A percentile compares a stretch with the other conserved stretches of the same genome.
phyloP scores from a whole-genome alignment of 495 filamentous ascomycete species.

The Penicillium pancosmium region DNA sequence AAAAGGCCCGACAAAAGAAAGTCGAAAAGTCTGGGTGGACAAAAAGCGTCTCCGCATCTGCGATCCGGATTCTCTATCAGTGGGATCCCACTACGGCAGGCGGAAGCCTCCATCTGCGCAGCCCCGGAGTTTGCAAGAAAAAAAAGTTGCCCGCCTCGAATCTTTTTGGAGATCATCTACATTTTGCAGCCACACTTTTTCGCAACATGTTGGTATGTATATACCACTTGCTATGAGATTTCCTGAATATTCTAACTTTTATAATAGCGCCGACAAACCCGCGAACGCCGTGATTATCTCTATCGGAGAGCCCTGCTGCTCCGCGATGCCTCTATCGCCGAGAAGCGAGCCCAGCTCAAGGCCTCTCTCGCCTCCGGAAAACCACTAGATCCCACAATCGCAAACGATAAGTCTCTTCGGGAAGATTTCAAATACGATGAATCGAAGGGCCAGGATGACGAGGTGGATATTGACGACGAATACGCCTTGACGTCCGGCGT shows the following conservation, averaged over 20 bases:
- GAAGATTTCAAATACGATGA: conserved; percentile 95
- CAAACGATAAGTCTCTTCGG: conserved; percentile 82
- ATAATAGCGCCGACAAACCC: conserved; percentile 67
- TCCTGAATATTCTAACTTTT: conserved; percentile 19
- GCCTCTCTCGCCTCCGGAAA: conserved; percentile 82
- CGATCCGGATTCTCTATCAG: conserved; percentile 36
- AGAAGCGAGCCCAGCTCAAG: conserved; percentile 86
- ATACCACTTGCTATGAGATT: background rate
- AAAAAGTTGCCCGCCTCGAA: conserved; percentile 46
- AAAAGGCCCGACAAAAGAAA: conserved; percentile 26
- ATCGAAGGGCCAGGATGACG: conserved; percentile 53
- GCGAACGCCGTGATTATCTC: conserved; percentile 91
- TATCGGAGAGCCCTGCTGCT: conserved; percentile 81
- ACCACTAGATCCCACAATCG: conserved; percentile 83
- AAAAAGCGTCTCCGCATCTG: conserved; percentile 38
- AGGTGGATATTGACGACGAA: conserved; percentile 90
- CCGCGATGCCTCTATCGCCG: conserved; percentile 86
- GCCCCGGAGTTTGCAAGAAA: conserved; percentile 38
- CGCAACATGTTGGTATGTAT: conserved; percentile 49
- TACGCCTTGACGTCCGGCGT: conserved; percentile 84
- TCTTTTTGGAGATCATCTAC: conserved; percentile 7
- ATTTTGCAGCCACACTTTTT: conserved; percentile 10
- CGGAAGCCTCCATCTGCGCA: conserved; percentile 36
- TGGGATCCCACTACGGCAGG: conserved; percentile 41
- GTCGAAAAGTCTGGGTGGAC: conserved; percentile 24